Evolutionary conservation across 1,139 yeast genomes (phyloP), one percentile per base, ranked within the genome.

Genomic region (Kodamaea arcana): DNA sequence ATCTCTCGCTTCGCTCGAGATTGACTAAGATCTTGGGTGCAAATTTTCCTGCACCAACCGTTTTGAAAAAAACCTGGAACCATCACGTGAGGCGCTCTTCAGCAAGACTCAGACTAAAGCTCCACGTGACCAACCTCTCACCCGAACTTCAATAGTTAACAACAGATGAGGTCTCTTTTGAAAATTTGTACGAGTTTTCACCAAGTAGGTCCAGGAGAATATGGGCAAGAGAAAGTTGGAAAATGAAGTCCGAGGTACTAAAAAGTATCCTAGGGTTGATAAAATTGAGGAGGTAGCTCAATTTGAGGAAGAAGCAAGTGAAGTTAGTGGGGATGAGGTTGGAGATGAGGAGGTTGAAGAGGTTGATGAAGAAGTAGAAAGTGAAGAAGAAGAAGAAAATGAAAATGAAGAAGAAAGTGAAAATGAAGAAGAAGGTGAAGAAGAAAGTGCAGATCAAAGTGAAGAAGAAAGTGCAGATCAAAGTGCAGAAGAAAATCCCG

Each of bases 221-320:
- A 60, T 60, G 66, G 64, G 50, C 40, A 61, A 61, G 47, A 58
- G 66, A 58, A 58, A 51, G 50, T 47, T 52, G 42, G 54, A 38
- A 15, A 41, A 52, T 20, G 47, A 34, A 27, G 46, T 41, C 24
- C 6, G 9, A 18, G 35, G 34, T 26, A 25, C 39, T 32, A 27
- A 27, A 26, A 35, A 35, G 32, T 35, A 41, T 21, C 42, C 34
- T 23, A 35, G 20, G 12, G 31, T 14, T 13, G 18, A 23, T 23
- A 23, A 15, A 10, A 31, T 23, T 11, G 39, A 35, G 16, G 34
- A 17, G 15, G 11, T 15, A 13, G 25, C 9, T 18, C 22, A 18
- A 18, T 17, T 15, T 12, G 27, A 15, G 15, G 29, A 22, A 10
- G 32, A 28, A 11, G 29, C 34, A 6, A 37, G 36, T 4, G 50